Percentiles rank a stretch among this genome's conserved stretches.
These are phyloP conservation scores for Xenoacremonium recifei DNA, from an alignment of 2,329 filamentous ascomycete genomes.

Conservation along the genomic window DNA sequence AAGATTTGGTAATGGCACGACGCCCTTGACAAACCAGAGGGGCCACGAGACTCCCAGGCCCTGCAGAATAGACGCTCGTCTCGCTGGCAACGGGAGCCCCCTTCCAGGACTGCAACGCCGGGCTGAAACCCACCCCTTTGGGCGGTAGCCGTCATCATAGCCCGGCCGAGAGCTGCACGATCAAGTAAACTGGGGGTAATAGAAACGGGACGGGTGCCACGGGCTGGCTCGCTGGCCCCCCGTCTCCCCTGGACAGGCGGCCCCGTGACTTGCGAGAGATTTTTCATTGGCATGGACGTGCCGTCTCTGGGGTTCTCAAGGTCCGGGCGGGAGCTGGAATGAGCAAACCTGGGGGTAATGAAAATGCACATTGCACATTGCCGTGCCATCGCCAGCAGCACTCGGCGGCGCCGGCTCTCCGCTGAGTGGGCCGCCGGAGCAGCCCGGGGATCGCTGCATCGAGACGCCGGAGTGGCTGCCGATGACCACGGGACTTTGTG, in stretches of 20 bases:
- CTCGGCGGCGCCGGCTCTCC: slow-evolving; percentile 23
- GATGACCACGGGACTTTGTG: not conserved
- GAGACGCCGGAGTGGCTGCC: slow-evolving; percentile 12
- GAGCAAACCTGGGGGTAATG: slow-evolving; percentile 37
- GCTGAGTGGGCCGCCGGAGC: slow-evolving; percentile 23
- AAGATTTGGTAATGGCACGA: slow-evolving; percentile 24
- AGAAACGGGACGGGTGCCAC: slow-evolving; percentile 24
- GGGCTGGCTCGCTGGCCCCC: slow-evolving; percentile 9
- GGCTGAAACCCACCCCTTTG: not conserved
- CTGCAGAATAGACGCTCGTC: too few relatives aligned
- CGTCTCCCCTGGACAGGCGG: slow-evolving; percentile 2
- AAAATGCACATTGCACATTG: slow-evolving; percentile 23
- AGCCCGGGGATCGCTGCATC: slow-evolving; percentile 16
- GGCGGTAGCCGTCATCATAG: too few relatives aligned
- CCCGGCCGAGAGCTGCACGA: slow-evolving; percentile 30
- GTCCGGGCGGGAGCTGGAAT: too few relatives aligned
- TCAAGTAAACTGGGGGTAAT: slow-evolving; percentile 41
- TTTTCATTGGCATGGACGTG: too few relatives aligned
- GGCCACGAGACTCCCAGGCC: slow-evolving; percentile 25
- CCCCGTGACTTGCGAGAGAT: too few relatives aligned
- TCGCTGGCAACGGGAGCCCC: not conserved
- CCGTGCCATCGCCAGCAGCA: too few relatives aligned
- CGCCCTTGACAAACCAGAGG: slow-evolving; percentile 25
- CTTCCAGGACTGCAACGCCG: not conserved
- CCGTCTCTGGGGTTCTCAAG: too few relatives aligned